Percentiles rank a stretch among this genome's conserved stretches.
These are phyloP conservation scores for Vigna hirtella DNA, from an alignment of 306 rosid genomes.

Conservation along the genomic window DNA sequence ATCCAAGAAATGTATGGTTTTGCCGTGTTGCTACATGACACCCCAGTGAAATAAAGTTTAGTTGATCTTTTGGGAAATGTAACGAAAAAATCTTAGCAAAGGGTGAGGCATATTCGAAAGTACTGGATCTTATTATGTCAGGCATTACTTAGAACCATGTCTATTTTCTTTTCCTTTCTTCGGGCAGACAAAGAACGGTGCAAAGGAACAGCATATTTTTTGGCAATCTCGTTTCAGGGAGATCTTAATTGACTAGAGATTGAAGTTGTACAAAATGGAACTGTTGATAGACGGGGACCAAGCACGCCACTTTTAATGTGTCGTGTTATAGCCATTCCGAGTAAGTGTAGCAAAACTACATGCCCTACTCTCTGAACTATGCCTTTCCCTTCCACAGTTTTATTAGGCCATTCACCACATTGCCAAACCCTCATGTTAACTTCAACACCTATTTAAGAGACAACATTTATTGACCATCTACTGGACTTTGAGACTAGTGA, in stretches of 20 bases:
- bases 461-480: constrained; percentile 27
- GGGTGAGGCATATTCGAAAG: constrained; percentile 49
- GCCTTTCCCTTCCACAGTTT: constrained; percentile 37
- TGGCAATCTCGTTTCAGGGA: constrained; percentile 51
- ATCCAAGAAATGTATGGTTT: constrained; percentile 32
- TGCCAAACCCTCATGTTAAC: constrained; percentile 19
- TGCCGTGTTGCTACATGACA: constrained; percentile 9
- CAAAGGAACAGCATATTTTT: constrained; percentile 52
- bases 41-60: constrained; percentile 29
- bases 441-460: constrained; percentile 19
- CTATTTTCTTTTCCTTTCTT: constrained; percentile 56
- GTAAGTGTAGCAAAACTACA: constrained; percentile 32
- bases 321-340: constrained; percentile 40
- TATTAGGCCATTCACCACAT: constrained; percentile 30
- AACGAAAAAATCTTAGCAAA: constrained; percentile 28
- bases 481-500: constrained; percentile 14
- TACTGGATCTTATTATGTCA: constrained; percentile 50
- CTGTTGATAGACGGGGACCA: constrained; percentile 51
- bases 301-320: constrained; percentile 42
- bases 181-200: constrained; percentile 56
- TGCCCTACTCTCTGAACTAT: constrained; percentile 32
- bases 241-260: constrained; percentile 48
- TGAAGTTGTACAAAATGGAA: constrained; percentile 41
- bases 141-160: constrained; percentile 48
- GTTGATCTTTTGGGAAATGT: constrained; percentile 36